Evolutionary conservation across 768 basidiomycete genomes (phyloP).

Genomic region (Lentinula sp.): DNA sequence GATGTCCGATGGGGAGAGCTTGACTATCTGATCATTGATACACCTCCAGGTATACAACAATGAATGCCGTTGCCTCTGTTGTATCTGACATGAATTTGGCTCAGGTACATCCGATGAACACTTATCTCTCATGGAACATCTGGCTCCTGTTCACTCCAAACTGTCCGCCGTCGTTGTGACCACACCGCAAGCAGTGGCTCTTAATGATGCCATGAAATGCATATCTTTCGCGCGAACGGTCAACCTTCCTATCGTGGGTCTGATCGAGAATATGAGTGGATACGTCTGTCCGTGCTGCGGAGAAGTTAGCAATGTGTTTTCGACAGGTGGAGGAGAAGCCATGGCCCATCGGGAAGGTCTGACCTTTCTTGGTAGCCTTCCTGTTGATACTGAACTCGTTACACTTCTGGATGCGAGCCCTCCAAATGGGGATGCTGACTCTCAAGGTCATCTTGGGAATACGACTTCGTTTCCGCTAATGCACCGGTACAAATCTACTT

Average conservation of each 20-base stretch:
- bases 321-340: slow-evolving; percentile 86
- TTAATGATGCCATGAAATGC: slow-evolving; percentile 94
- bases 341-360: slow-evolving; percentile 76
- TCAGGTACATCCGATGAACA: slow-evolving; percentile 98
- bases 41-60: slow-evolving; percentile 78
- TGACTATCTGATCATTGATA: slow-evolving; percentile 91
- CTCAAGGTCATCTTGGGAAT: neutral
- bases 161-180: slow-evolving; percentile 89
- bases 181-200: slow-evolving; percentile 94
- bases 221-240: slow-evolving; percentile 91
- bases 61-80: neutral
- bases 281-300: slow-evolving; percentile 98
- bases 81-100: slow-evolving; percentile 13
- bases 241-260: slow-evolving; percentile 78
- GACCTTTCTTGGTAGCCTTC: slow-evolving; percentile 79
- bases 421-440: slow-evolving; percentile 16
- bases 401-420: slow-evolving; percentile 72
- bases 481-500: slow-evolving; percentile 57
- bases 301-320: slow-evolving; percentile 92
- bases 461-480: slow-evolving; percentile 42
- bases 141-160: slow-evolving; percentile 75
- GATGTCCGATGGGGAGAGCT: slow-evolving; percentile 95
- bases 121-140: slow-evolving; percentile 89
- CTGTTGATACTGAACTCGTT: slow-evolving; percentile 90
- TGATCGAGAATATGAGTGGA: slow-evolving; percentile 99